Evolutionary conservation across 129 eudicot genomes (phyloP).

Genomic region (Chrysanthemum lavandulifolium): DNA sequence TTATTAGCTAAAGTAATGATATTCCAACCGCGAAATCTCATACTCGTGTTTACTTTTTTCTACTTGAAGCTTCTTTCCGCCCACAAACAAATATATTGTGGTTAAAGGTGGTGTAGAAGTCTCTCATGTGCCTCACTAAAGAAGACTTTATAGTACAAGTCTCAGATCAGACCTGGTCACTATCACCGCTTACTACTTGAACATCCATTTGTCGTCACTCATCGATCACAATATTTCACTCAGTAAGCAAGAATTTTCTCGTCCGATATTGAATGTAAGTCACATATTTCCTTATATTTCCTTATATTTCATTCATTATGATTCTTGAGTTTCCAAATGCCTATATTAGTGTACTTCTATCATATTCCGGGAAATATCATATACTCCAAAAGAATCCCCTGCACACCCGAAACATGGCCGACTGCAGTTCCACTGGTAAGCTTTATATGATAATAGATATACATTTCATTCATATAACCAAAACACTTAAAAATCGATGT

Average conservation of each 20-base stretch:
- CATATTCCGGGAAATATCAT: constrained; percentile 38
- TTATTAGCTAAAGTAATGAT: background rate
- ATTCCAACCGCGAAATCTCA: background rate
- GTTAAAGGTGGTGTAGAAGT: background rate
- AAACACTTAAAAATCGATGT: background rate
- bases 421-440: constrained; percentile 40
- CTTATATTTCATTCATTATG: background rate
- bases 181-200: constrained; percentile 60
- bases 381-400: constrained; percentile 32
- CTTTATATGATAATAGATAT: background rate
- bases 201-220: constrained; percentile 69
- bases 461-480: too few species aligned
- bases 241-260: constrained; percentile 43
- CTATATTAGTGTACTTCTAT: background rate
- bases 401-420: constrained; percentile 33
- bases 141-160: too few species aligned
- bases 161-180: too few species aligned
- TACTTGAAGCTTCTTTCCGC: constrained; percentile 16
- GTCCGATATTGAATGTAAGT: constrained; percentile 49
- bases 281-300: background rate
- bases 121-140: background rate
- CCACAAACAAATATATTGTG: background rate
- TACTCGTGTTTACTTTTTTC: constrained; percentile 2
- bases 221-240: constrained; percentile 36
- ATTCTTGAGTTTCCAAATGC: constrained; percentile 7